phyloP scores from a whole-genome alignment of 768 basidiomycete genomes.

The Lanmaoa pseudosensibilis region DNA sequence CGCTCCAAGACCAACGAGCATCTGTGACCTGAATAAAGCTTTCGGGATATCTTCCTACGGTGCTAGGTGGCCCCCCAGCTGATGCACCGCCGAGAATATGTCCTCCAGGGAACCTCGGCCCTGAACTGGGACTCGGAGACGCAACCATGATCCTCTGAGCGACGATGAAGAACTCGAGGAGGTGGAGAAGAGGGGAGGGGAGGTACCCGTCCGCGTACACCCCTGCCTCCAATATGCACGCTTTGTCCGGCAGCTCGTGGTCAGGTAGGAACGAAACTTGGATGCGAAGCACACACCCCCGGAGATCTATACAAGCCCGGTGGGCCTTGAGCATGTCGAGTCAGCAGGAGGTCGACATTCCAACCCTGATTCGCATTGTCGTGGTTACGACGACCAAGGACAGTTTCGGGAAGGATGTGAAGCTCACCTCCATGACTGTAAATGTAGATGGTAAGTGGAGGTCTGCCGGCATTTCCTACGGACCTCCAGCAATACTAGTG shows the following conservation, averaged over 20 bases:
- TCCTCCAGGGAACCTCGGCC: conserved; percentile 67
- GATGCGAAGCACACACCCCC: conserved; percentile 88
- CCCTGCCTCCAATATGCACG: conserved; percentile 45
- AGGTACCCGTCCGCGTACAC: conserved; percentile 26
- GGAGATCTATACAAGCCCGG: conserved; percentile 93
- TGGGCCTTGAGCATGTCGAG: conserved; percentile 99
- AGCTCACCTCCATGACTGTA: too few relatives aligned
- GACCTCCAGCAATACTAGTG: conserved; percentile 85
- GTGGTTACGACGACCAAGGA: not conserved
- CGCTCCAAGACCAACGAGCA: conserved; percentile 77
- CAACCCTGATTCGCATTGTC: conserved; percentile 56
- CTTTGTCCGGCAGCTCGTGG: conserved; percentile 90
- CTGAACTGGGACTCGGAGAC: conserved; percentile 42
- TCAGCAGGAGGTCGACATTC: conserved; percentile 89
- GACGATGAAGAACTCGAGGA: conserved; percentile 14
- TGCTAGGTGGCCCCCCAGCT: conserved; percentile 36
- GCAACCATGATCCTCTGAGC: conserved; percentile 17
- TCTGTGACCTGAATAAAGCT: conserved; percentile 52
- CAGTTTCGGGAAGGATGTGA: too few relatives aligned
- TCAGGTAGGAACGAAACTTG: conserved; percentile 89
- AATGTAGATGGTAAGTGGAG: too few relatives aligned
- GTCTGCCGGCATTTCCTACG: too few relatives aligned
- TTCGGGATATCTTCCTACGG: conserved; percentile 57
- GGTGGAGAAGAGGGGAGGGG: conserved; percentile 19
- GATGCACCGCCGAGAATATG: conserved; percentile 55